Base-by-base conservation (phyloP, 2,329 filamentous ascomycete genomes). In the Penicillium sp. region DNA sequence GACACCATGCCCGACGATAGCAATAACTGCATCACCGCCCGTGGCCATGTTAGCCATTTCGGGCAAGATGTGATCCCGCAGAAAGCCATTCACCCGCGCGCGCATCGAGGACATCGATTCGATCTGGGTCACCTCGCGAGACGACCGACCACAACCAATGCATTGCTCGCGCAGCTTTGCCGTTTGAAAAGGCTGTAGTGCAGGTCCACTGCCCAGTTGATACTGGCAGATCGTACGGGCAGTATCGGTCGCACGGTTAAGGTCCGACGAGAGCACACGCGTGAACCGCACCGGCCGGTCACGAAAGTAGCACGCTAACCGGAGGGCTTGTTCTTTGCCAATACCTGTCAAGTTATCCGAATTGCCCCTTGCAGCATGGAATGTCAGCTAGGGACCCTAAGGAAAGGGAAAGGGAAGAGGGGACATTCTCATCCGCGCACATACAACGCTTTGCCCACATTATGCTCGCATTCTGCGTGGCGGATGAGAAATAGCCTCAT, bases 401-500 rank as follows among this genome's bases (percentile, higher is more conserved):
- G 26, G 52, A 10, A 4, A 13, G 26, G 13, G 13, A n/a, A 25
- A 49, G 35, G 35, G 35, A 13, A 35, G 30, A 52, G n/a, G 52
- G 30, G 14, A 16, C 26, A 30, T 55, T 30, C 38, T 45, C 26
- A 42, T 59, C 37, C 48, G 52, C 38, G 55, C 54, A 60, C 55
- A 60, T 69, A 66, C 69, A 65, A 64, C 67, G 69, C 66, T 84
- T 55, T 89, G 89, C 67, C 65, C 62, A 95, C 89, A 75, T 97
- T 97, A 79, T 96, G 91, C 68, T 95, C 90, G 13, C 92, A 94
- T 79, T 96, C 92, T 73, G 89, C 92, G 81, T 96, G 93, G 60
- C 93, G 88, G 71, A 96, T 86, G 69, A 96, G 83, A 70, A 93
- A 87, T 58, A 97, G 77, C 72, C 83, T 84, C 84, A 89, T 85